Conservation (phyloP, 768 basidiomycete species). For the Tricholoma matsutake region DNA sequence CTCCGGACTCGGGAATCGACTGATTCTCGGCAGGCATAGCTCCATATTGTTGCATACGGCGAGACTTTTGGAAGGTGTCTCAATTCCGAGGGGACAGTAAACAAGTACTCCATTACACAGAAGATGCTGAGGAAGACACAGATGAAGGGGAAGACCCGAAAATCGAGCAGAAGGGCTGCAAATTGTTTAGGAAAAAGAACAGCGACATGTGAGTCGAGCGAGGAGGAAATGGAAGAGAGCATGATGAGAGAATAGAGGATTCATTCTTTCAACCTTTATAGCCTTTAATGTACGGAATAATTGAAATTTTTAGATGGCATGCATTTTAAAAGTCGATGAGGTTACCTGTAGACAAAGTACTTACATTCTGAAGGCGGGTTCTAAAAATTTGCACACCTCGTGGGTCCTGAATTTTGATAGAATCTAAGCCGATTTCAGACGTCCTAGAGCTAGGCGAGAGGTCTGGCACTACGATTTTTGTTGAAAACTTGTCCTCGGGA, state of each 20-base stretch:
- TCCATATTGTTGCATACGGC: constrained; percentile 28
- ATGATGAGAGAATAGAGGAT: not conserved
- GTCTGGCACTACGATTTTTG: too few relatives aligned
- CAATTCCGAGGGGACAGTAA: constrained; percentile 27
- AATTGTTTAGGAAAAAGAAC: constrained; percentile 2
- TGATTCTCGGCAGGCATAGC: constrained; percentile 31
- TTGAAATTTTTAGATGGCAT: too few relatives aligned
- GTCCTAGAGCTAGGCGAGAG: too few relatives aligned
- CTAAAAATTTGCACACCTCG: too few relatives aligned
- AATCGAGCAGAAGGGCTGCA: not conserved
- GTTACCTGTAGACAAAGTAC: too few relatives aligned
- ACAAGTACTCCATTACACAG: constrained; percentile 9
- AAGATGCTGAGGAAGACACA: not conserved
- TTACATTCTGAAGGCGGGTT: too few relatives aligned
- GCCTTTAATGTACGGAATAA: too few relatives aligned
- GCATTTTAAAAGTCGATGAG: too few relatives aligned
- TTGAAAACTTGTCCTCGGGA: too few relatives aligned
- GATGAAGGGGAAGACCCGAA: constrained; percentile 3
- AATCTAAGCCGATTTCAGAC: too few relatives aligned
- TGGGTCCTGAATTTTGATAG: too few relatives aligned
- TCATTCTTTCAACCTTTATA: too few relatives aligned
- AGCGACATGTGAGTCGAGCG: constrained; percentile 6
- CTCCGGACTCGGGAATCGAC: constrained; percentile 32
- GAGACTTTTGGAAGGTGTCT: constrained; percentile 34
- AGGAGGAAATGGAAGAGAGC: not conserved